These are phyloP conservation scores for Talaromyces sp. DNA, from an alignment of 2,329 filamentous ascomycete genomes.

Conservation along the genomic window DNA sequence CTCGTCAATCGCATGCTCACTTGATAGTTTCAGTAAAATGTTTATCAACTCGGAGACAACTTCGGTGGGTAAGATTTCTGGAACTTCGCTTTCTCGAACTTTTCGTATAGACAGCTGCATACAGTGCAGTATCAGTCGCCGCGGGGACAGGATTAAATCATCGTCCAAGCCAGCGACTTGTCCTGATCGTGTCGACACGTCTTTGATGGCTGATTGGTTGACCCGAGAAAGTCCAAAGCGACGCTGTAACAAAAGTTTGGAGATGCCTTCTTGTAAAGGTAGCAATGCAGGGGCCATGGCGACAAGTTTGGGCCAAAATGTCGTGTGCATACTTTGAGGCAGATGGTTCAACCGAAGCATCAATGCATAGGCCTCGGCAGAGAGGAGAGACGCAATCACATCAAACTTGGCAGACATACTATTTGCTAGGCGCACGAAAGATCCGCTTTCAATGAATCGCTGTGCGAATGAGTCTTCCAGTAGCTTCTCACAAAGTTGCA, in stretches of 20 bases:
- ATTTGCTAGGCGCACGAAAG: slow-evolving; percentile 62
- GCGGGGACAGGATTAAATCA: slow-evolving; percentile 22
- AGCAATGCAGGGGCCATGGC: slow-evolving; percentile 23
- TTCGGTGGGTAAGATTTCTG: slow-evolving; percentile 20
- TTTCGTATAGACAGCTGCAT: slow-evolving; percentile 26
- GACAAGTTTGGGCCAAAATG: slow-evolving; percentile 28
- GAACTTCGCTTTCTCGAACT: slow-evolving; percentile 25
- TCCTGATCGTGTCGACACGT: slow-evolving; percentile 18
- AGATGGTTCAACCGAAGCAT: slow-evolving; percentile 21
- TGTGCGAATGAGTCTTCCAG: slow-evolving; percentile 33
- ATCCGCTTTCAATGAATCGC: slow-evolving; percentile 66
- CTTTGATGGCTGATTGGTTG: slow-evolving; percentile 23
- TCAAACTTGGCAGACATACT: slow-evolving; percentile 57
- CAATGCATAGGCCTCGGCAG: slow-evolving; percentile 27
- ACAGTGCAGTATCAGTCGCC: slow-evolving; percentile 27
- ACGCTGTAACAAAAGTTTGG: slow-evolving; percentile 16
- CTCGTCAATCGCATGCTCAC: slow-evolving; percentile 4
- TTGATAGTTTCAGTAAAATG: slow-evolving; percentile 21
- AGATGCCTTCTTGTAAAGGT: slow-evolving; percentile 22
- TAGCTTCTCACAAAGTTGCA: slow-evolving; percentile 52
- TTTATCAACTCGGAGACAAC: slow-evolving; percentile 25
- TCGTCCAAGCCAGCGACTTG: slow-evolving; percentile 21
- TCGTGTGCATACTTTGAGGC: slow-evolving; percentile 21
- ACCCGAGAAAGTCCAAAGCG: slow-evolving; percentile 23
- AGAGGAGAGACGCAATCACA: slow-evolving; percentile 26